Evolutionary conservation across 2,329 filamentous ascomycete species (phyloP).

Genomic region (Aspergillus awamori): DNA sequence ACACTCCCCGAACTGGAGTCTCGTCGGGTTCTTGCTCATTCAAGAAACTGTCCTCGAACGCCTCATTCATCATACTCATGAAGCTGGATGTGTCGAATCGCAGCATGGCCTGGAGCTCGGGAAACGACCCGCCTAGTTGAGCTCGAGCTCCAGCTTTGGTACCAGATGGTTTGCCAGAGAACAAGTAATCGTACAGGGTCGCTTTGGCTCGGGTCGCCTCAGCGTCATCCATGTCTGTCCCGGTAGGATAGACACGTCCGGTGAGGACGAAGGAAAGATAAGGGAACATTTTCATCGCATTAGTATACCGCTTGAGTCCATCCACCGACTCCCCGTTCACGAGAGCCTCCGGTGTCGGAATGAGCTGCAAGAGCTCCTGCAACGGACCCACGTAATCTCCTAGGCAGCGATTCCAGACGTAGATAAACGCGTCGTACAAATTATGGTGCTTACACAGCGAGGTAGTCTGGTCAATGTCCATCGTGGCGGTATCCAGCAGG

Average conservation of each 20-base stretch:
- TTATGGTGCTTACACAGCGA: slow-evolving; percentile 86
- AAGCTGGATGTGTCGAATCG: slow-evolving; percentile 90
- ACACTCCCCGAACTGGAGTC: slow-evolving; percentile 58
- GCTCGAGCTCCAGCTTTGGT: slow-evolving; percentile 13
- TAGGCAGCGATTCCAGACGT: slow-evolving; percentile 93
- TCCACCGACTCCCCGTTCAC: slow-evolving; percentile 53
- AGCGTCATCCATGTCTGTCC: slow-evolving; percentile 71
- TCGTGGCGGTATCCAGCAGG: slow-evolving; percentile 82
- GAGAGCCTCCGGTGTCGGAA: slow-evolving; percentile 27
- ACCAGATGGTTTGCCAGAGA: slow-evolving; percentile 67
- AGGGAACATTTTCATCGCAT: slow-evolving; percentile 88
- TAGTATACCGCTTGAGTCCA: slow-evolving; percentile 58
- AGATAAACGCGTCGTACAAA: slow-evolving; percentile 92
- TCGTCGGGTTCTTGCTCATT: slow-evolving; percentile 74
- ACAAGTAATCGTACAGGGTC: slow-evolving; percentile 89
- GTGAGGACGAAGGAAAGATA: slow-evolving; percentile 92
- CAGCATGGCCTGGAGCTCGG: slow-evolving; percentile 80
- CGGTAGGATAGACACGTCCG: slow-evolving; percentile 87
- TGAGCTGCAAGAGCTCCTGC: slow-evolving; percentile 70
- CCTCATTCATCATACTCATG: slow-evolving; percentile 92
- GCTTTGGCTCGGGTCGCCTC: slow-evolving; percentile 77
- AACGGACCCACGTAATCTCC: slow-evolving; percentile 88
- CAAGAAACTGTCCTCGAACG: slow-evolving; percentile 91
- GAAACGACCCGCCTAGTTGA: slow-evolving; percentile 74
- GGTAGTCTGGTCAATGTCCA: slow-evolving; percentile 94